phyloP scores from a whole-genome alignment of 352 stramenopile species.

The Aphanomyces stellatus region DNA sequence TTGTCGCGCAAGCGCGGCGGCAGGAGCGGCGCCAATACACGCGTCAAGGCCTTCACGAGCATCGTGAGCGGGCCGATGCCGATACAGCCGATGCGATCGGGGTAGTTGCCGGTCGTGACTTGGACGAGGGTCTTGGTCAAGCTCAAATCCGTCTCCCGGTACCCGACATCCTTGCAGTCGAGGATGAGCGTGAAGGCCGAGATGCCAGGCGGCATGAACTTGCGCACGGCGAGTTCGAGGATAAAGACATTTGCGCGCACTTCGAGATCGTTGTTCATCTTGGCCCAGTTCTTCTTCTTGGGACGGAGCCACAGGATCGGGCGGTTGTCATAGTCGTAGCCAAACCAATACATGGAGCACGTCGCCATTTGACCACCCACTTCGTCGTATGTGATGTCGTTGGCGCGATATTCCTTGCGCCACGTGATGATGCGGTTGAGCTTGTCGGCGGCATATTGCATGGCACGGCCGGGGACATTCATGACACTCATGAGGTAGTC shows the following conservation, averaged over 20 bases:
- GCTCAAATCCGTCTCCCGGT: slow-evolving; percentile 40
- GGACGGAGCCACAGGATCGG: slow-evolving; percentile 60
- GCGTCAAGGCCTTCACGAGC: slow-evolving; percentile 38
- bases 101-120: slow-evolving; percentile 53
- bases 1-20: slow-evolving; percentile 41
- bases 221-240: slow-evolving; percentile 37
- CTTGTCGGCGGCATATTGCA: slow-evolving; percentile 51
- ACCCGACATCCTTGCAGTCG: slow-evolving; percentile 39
- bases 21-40: slow-evolving; percentile 48
- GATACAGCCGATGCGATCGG: slow-evolving; percentile 51
- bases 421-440: slow-evolving; percentile 44
- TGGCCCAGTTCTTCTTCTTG: slow-evolving; percentile 44
- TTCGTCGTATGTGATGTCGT: slow-evolving; percentile 29
- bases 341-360: slow-evolving; percentile 65
- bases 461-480: slow-evolving; percentile 42
- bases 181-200: slow-evolving; percentile 54
- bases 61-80: slow-evolving; percentile 45
- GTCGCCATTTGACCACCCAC: slow-evolving; percentile 36
- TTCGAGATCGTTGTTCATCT: slow-evolving; percentile 47
- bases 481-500: slow-evolving; percentile 57
- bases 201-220: slow-evolving; percentile 47
- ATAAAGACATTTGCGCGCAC: slow-evolving; percentile 50
- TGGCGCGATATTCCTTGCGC: slow-evolving; percentile 36
- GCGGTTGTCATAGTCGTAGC: slow-evolving; percentile 54
- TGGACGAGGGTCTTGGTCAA: slow-evolving; percentile 49